Percentiles rank a stretch among this genome's conserved stretches.
These are phyloP conservation scores for Bimuria novae-zelandiae DNA, from an alignment of 2,329 filamentous ascomycete species.

Conservation along the genomic window DNA sequence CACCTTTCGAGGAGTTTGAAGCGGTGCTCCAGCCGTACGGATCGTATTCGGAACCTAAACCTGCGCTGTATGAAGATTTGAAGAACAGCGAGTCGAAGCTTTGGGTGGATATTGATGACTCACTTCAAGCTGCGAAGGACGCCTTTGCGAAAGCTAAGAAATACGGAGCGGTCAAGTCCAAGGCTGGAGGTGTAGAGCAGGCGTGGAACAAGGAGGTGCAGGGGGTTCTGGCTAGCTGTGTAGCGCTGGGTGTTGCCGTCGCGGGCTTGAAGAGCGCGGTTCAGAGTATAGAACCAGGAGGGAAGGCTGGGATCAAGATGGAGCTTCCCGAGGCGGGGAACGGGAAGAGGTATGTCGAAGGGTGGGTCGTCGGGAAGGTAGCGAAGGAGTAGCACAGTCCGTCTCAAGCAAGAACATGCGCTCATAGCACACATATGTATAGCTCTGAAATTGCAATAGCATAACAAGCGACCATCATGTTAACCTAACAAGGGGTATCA, in stretches of 20 bases:
- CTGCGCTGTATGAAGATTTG: slow-evolving; percentile 12
- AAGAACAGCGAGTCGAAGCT: slow-evolving; percentile 13
- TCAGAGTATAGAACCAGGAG: slow-evolving; percentile 7
- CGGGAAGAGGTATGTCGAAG: slow-evolving; percentile 49
- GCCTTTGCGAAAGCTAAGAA: slow-evolving; percentile 45
- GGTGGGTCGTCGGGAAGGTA: slow-evolving; percentile 54
- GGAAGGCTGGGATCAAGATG: slow-evolving; percentile 32
- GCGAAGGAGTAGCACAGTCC: slow-evolving; percentile 16
- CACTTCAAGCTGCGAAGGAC: slow-evolving; percentile 41
- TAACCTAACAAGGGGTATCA: slow-evolving; percentile 1
- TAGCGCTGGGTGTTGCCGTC: slow-evolving; percentile 37
- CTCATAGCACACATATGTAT: not conserved
- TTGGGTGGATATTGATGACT: slow-evolving; percentile 34
- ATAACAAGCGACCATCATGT: not conserved
- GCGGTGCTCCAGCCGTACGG: slow-evolving; percentile 39
- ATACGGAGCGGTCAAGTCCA: slow-evolving; percentile 37
- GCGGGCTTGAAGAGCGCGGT: slow-evolving; percentile 28
- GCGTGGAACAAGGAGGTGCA: slow-evolving; percentile 46
- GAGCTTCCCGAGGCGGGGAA: slow-evolving; percentile 43
- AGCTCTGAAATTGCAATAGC: not conserved
- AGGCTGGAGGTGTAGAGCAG: slow-evolving; percentile 42
- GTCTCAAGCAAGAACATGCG: no score
- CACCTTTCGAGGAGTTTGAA: slow-evolving; percentile 66
- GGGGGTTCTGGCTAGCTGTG: slow-evolving; percentile 37
- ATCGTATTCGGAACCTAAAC: slow-evolving; percentile 18